These are phyloP conservation scores for Gilbertella persicaria DNA, from an alignment of 371 early-diverging fungal species.

Conservation along the genomic window DNA sequence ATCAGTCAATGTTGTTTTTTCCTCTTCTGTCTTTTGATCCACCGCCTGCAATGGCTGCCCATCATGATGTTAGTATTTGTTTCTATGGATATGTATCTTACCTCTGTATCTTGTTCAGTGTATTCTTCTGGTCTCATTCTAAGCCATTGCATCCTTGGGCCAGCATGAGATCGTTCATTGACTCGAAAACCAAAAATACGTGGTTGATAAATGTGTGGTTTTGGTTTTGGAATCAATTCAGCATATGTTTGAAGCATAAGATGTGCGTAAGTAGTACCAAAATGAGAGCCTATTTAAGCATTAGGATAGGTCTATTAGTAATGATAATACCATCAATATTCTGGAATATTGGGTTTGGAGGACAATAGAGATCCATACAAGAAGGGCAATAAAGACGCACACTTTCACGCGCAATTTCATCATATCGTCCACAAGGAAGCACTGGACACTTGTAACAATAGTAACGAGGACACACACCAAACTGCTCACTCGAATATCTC, in stretches of 20 bases:
- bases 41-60: constrained; percentile 18
- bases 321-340: constrained; percentile 82
- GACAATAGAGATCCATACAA: constrained; percentile 87
- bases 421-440: constrained; percentile 84
- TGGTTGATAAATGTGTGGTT: constrained; percentile 68
- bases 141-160: constrained; percentile 83
- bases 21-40: constrained; percentile 16
- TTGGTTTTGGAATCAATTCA: constrained; percentile 65
- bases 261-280: constrained; percentile 95
- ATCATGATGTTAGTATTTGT: neutral
- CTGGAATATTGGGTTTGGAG: constrained; percentile 72
- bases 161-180: constrained; percentile 57
- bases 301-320: too few relatives aligned
- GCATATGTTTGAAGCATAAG: constrained; percentile 87
- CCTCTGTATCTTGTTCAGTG: constrained; percentile 31
- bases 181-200: constrained; percentile 86
- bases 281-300: constrained; percentile 75
- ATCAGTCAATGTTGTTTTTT: constrained; percentile 13
- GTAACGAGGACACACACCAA: constrained; percentile 85
- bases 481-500: constrained; percentile 72
- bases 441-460: constrained; percentile 76
- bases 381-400: constrained; percentile 82
- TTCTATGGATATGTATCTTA: constrained; percentile 14
- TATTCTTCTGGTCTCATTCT: constrained; percentile 56
- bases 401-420: constrained; percentile 64